Conservation (phyloP, 495 filamentous ascomycete species). For the Beverwykella pulmonaria region DNA sequence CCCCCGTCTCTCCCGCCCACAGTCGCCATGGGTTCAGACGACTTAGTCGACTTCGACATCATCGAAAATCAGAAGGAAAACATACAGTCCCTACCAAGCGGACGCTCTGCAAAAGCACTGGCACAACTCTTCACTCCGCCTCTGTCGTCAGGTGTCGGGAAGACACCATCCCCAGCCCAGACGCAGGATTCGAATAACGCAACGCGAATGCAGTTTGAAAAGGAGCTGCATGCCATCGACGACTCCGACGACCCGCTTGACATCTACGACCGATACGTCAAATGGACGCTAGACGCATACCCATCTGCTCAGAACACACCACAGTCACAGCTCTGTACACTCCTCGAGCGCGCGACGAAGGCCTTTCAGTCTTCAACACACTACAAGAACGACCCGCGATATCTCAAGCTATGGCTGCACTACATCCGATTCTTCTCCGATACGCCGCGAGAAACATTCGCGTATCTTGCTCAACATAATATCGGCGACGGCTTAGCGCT, state of each 20-base stretch:
- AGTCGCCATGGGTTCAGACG: conserved; percentile 48
- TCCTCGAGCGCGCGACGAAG: conserved; percentile 91
- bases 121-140: conserved; percentile 80
- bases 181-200: conserved; percentile 76
- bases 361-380: conserved; percentile 78
- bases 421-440: conserved; percentile 94
- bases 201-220: conserved; percentile 81
- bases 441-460: conserved; percentile 85
- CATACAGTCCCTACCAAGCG: conserved; percentile 88
- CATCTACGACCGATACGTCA: conserved; percentile 93
- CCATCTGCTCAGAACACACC: conserved; percentile 91
- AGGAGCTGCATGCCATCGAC: conserved; percentile 71
- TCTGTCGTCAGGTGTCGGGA: conserved; percentile 56
- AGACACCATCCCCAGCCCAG: conserved; percentile 62
- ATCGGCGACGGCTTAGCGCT: conserved; percentile 86
- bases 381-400: conserved; percentile 94
- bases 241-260: conserved; percentile 96
- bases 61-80: conserved; percentile 98
- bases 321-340: conserved; percentile 81
- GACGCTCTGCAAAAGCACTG: conserved; percentile 86
- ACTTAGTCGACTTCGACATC: conserved; percentile 85
- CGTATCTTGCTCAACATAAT: conserved; percentile 83
- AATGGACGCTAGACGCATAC: conserved; percentile 94
- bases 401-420: conserved; percentile 88
- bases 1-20: neutral